phyloP scores from a whole-genome alignment of 371 early-diverging fungal genomes.

The Syncephalastrum racemosum region DNA sequence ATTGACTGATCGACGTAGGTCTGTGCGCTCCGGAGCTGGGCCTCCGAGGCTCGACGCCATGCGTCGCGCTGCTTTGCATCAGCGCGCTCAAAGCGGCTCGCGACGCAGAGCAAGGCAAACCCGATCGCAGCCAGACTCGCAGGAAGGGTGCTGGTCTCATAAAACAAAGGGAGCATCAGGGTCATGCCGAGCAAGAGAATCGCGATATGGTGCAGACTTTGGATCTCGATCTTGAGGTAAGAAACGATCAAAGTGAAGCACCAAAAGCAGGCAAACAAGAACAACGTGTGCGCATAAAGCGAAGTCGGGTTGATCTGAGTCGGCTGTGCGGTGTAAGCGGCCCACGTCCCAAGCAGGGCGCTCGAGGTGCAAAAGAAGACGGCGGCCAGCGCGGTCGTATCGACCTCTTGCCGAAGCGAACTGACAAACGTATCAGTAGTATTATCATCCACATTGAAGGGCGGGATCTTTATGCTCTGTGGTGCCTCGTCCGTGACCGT shows the following conservation, averaged over 20 bases:
- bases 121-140: not conserved
- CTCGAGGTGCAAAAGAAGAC: slow-evolving; percentile 5
- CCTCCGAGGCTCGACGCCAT: slow-evolving; percentile 1
- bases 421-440: slow-evolving; percentile 9
- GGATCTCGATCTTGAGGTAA: too few relatives aligned
- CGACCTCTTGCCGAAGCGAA: too few relatives aligned
- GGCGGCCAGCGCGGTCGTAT: not conserved
- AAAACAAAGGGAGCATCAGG: slow-evolving; percentile 4
- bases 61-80: slow-evolving; percentile 1
- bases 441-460: not conserved
- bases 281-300: too few relatives aligned
- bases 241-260: too few relatives aligned
- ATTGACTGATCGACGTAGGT: slow-evolving; percentile 21
- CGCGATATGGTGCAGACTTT: not conserved
- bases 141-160: slow-evolving; percentile 6
- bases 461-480: too few relatives aligned
- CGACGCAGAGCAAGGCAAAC: slow-evolving; percentile 8
- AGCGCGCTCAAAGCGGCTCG: slow-evolving; percentile 8
- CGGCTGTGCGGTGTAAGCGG: not conserved
- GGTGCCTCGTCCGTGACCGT: not conserved
- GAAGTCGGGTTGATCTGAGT: too few relatives aligned
- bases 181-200: slow-evolving; percentile 3
- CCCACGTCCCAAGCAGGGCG: not conserved
- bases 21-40: slow-evolving; percentile 16
- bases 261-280: too few relatives aligned